Percentiles rank a stretch among this genome's conserved stretches.
phyloP scores from a whole-genome alignment of 306 rosid genomes.

The Begonia peltatifolia region DNA sequence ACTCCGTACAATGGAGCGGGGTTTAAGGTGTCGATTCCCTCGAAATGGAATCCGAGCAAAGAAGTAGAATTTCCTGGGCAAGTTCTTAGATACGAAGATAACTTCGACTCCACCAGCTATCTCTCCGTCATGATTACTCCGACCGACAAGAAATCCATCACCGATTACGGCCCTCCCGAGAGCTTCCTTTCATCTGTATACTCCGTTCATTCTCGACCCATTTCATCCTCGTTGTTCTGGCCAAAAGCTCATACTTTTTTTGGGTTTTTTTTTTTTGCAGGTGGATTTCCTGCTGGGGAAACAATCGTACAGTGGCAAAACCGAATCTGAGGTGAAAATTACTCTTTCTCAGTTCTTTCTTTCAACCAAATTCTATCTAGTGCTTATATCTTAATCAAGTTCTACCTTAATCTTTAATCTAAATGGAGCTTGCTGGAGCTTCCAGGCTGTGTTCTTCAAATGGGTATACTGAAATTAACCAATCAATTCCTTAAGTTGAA shows the following conservation, averaged over 20 bases:
- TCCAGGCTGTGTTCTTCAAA: no score
- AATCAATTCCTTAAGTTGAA: no score
- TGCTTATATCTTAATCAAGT: no score
- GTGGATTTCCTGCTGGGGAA: constrained; percentile 86
- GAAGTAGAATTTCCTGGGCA: constrained; percentile 75
- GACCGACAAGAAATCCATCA: constrained; percentile 72
- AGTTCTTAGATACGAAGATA: constrained; percentile 85
- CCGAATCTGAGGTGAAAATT: constrained; percentile 61
- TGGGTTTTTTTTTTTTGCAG: constrained; percentile 19
- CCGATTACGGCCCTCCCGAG: constrained; percentile 75
- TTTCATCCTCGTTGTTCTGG: no score
- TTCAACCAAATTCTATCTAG: no score
- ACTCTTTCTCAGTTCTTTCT: no score
- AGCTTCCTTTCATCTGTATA: constrained; percentile 58
- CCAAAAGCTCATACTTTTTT: background rate
- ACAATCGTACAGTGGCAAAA: constrained; percentile 79
- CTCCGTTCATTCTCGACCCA: no score
- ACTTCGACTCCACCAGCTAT: constrained; percentile 60
- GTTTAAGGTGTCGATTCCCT: constrained; percentile 64
- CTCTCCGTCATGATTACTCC: constrained; percentile 53
- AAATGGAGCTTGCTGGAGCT: no score
- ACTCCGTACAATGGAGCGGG: constrained; percentile 64
- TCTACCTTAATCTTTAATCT: no score
- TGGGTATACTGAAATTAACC: no score
- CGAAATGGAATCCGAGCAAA: constrained; percentile 97